Base-by-base conservation (phyloP, 1,139 yeast species). In the Pichia sp. region DNA sequence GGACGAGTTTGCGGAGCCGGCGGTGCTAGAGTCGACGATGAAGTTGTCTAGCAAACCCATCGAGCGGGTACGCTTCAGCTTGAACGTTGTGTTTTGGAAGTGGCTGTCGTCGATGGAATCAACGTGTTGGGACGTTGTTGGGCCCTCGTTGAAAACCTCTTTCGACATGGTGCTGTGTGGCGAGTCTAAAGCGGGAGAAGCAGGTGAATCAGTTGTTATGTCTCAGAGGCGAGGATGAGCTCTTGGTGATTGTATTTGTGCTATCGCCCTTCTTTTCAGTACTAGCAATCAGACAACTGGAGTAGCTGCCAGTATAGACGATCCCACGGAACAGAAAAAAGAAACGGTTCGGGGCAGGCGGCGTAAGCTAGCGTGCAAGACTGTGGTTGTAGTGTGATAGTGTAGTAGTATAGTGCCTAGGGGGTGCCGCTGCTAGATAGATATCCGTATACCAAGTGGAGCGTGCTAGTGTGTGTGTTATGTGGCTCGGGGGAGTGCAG, bases 61-160 rank as follows among this genome's bases (percentile, higher is more conserved):
- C 7, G 95, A 87, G 64, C 95, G 78, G 34, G 96, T 90, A 65
- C 96, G 75, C 66, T 89, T 90, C 65, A 90, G 74, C 64, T 84
- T 84, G 69, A 87, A 90, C 2, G 95, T 80, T 11, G 90, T 80
- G 59, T 79, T 81, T 58, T 82, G 79, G 65, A 89, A 89, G 65
- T 86, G 87, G 56, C 79, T 82, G 57, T 85, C 90, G 68, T 84
- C 84, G 51, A 79, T 76, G 13, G 95, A 92, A 57, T 85, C 88
- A 26, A 87, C 81, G 54, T 70, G 73, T 53, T 70, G 73, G 11
- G 73, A 70, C 8, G 73, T 68, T 43, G 73, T 72, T 31, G 72
- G 70, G 26, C 72, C 72, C 54, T 70, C 73, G 56, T 64, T 67
- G 53, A 70, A 66, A 13, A 67, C 70, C 50, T 67, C 70, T 38